Conservation (phyloP, 371 early-diverging fungal species). For the Mortierella sp. region DNA sequence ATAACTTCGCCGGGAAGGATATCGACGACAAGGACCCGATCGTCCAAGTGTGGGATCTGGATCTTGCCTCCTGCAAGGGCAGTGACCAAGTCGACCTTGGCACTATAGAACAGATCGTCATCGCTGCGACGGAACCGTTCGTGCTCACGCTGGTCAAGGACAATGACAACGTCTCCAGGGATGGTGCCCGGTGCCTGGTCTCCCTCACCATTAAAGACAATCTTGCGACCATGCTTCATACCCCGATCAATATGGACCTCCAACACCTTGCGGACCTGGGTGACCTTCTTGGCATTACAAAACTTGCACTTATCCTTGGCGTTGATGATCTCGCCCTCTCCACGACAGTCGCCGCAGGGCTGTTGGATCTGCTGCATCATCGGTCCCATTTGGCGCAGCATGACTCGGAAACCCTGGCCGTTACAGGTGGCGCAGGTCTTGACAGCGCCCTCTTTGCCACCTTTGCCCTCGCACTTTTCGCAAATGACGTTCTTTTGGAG, state of each 20-base stretch:
- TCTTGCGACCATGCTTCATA: constrained; percentile 96
- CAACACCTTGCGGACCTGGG: constrained; percentile 88
- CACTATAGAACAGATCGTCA: constrained; percentile 86
- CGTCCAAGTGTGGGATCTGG: constrained; percentile 91
- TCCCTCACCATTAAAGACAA: constrained; percentile 93
- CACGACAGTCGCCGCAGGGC: constrained; percentile 91
- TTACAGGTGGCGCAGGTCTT: constrained; percentile 80
- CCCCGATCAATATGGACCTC: constrained; percentile 94
- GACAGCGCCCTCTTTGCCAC: constrained; percentile 76
- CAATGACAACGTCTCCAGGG: constrained; percentile 92
- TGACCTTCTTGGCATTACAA: constrained; percentile 91
- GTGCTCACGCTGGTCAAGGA: constrained; percentile 93
- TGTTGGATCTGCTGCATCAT: constrained; percentile 99
- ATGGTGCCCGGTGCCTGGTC: constrained; percentile 85
- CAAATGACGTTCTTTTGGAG: constrained; percentile 87
- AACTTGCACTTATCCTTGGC: constrained; percentile 90
- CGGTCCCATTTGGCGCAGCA: constrained; percentile 95
- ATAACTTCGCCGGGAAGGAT: constrained; percentile 95
- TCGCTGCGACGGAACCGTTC: constrained; percentile 90
- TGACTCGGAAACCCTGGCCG: constrained; percentile 88
- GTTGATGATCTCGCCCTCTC: constrained; percentile 90
- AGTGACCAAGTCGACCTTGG: constrained; percentile 92
- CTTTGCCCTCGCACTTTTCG: constrained; percentile 84
- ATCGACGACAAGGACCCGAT: constrained; percentile 86
- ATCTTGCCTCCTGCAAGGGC: constrained; percentile 95